Percentiles rank a stretch among this genome's conserved stretches.
These are phyloP conservation scores for Thamnidium elegans DNA, from an alignment of 192 early-diverging fungal species.

Conservation along the genomic window DNA sequence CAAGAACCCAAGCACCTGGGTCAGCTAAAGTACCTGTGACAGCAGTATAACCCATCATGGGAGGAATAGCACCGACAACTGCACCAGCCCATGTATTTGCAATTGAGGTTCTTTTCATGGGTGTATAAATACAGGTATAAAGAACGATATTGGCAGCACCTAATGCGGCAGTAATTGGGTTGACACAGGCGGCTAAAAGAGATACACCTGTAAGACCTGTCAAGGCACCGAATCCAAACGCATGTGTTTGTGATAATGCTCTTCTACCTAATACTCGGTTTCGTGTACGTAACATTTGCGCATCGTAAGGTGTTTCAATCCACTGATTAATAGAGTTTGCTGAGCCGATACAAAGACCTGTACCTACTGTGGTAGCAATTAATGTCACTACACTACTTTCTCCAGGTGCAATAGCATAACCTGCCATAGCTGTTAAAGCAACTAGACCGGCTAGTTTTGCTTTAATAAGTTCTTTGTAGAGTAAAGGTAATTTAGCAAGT, in stretches of 20 bases:
- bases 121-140: conserved; percentile 88
- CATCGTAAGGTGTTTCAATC: conserved; percentile 93
- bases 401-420: conserved; percentile 89
- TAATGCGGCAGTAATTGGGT: conserved; percentile 79
- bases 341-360: conserved; percentile 79
- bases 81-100: conserved; percentile 96
- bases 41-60: conserved; percentile 97
- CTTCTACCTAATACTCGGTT: conserved; percentile 83
- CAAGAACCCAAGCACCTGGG: conserved; percentile 79
- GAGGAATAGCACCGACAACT: conserved; percentile 94
- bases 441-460: conserved; percentile 86
- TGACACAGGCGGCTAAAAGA: conserved; percentile 73
- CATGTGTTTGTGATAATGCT: conserved; percentile 72
- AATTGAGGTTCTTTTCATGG: conserved; percentile 89
- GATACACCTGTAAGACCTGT: conserved; percentile 67
- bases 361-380: conserved; percentile 81
- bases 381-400: conserved; percentile 58
- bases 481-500: conserved; percentile 25
- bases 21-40: conserved; percentile 65
- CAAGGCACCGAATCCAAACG: conserved; percentile 66
- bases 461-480: conserved; percentile 82
- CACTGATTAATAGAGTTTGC: conserved; percentile 98
- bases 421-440: conserved; percentile 90
- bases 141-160: conserved; percentile 86
- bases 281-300: conserved; percentile 93